Evolutionary conservation across 2,329 filamentous ascomycete genomes (phyloP), one percentile per base, ranked within the genome.

Genomic region (Calonectria pteridis): DNA sequence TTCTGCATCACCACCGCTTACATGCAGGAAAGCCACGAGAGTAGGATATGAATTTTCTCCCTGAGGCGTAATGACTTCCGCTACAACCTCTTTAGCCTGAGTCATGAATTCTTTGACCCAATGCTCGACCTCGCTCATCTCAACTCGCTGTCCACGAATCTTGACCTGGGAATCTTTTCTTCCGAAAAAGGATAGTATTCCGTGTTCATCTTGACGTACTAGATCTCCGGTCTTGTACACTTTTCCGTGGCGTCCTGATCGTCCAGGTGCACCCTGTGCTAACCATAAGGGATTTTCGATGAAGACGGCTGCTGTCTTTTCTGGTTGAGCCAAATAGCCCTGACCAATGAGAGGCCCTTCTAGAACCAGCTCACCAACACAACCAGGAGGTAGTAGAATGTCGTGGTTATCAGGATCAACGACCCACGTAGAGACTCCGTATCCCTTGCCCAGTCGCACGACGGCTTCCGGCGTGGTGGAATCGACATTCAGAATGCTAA

Each of bases 151-250:
- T 14, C 92, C 92, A 13, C 88, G 86, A 9, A 93, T 81, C 79
- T 93, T 93, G 59, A 92, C 86, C 77, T 92, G 91, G 0, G 86
- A 86, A 75, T 93, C 91, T 73, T 90, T 90, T 20, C 91, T 85
- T 20, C 89, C 88, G n/a, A 89, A 72, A 50, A 86, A 89, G 0
- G 83, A 78, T 7, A 90, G 76, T 6, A 80, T 80, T 0, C 87
- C 86, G 49, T 88, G 84, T 0, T 80, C 76, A 46, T 85, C 81
- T 40, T 88, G 87, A 33, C 78, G 77, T 3, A 83, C 88, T 3
- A 90, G 80, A 75, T 90, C 88, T 10, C 88, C 88, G 3, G 88
- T 89, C 72, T 86, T 86, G 77, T 88, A 90, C 7, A 87, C 51
- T 7, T 28, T 7, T 67, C 73, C 1, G 63, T n/a, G 1, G 11